phyloP scores from a whole-genome alignment of 495 filamentous ascomycete species.

The Filosporella fistucella region DNA sequence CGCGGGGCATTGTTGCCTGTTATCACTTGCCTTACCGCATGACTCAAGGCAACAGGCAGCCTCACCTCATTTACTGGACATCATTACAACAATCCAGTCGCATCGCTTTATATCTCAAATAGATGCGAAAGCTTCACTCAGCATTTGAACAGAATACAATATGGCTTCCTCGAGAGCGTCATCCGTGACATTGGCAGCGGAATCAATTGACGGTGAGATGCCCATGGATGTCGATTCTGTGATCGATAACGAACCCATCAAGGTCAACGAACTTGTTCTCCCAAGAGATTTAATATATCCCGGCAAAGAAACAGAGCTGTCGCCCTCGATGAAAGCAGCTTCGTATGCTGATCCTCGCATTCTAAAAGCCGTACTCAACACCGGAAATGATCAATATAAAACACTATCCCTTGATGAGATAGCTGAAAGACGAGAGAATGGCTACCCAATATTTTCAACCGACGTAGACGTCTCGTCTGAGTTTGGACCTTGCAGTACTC shows the following conservation, averaged over 20 bases:
- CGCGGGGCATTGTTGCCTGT: no score
- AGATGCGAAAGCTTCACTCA: no score
- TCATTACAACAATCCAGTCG: no score
- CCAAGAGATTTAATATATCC: background rate
- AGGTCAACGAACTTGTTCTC: background rate
- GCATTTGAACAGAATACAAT: no score
- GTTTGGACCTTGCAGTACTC: slow-evolving; percentile 3
- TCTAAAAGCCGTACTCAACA: slow-evolving; percentile 2
- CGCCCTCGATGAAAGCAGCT: slow-evolving; percentile 9
- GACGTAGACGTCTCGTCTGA: background rate
- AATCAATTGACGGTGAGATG: background rate
- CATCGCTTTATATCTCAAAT: no score
- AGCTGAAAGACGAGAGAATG: background rate
- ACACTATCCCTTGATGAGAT: background rate
- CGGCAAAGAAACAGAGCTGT: background rate
- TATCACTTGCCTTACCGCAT: no score
- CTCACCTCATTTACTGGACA: no score
- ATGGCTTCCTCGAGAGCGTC: slow-evolving; percentile 10
- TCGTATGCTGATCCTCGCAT: background rate
- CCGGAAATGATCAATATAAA: background rate
- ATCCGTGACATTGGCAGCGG: slow-evolving; percentile 2
- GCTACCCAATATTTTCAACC: background rate
- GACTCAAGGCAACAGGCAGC: no score
- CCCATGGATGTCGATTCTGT: background rate
- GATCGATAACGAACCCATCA: background rate